Conservation (phyloP, 768 basidiomycete genomes). For the Mycena olivaceomarginata region DNA sequence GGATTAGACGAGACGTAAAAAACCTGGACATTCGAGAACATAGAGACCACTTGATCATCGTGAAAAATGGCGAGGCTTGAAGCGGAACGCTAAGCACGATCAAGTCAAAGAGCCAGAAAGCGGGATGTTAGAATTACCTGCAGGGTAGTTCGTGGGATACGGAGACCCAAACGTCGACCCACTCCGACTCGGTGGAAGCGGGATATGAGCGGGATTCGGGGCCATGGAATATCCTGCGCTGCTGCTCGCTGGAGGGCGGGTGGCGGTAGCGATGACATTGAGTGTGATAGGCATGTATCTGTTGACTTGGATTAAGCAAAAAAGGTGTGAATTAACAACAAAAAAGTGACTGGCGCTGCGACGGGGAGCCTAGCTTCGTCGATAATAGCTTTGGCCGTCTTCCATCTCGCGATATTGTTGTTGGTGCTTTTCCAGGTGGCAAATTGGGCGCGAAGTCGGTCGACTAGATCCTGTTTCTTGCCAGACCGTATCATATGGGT, state of each 20-base stretch:
- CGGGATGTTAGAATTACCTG: neutral
- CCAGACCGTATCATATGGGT: slow-evolving; percentile 24
- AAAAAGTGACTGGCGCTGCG: slow-evolving; percentile 5
- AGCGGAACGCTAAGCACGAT: slow-evolving; percentile 50
- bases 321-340: neutral
- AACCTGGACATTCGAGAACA: slow-evolving; percentile 68
- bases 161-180: slow-evolving; percentile 6
- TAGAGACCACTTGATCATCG: slow-evolving; percentile 65
- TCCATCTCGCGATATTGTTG: slow-evolving; percentile 20
- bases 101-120: neutral
- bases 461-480: slow-evolving; percentile 35
- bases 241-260: neutral
- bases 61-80: slow-evolving; percentile 75
- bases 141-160: neutral
- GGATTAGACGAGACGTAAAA: no score
- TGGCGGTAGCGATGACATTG: slow-evolving; percentile 18
- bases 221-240: slow-evolving; percentile 1
- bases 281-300: slow-evolving; percentile 13
- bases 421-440: slow-evolving; percentile 28
- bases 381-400: slow-evolving; percentile 11
- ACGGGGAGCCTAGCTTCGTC: slow-evolving; percentile 9
- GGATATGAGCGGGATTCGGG: slow-evolving; percentile 21
- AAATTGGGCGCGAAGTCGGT: slow-evolving; percentile 32
- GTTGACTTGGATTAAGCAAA: neutral
- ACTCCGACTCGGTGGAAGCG: slow-evolving; percentile 27